Conservation (phyloP, 2,329 filamentous ascomycete species). For the Xylaria sp. region DNA sequence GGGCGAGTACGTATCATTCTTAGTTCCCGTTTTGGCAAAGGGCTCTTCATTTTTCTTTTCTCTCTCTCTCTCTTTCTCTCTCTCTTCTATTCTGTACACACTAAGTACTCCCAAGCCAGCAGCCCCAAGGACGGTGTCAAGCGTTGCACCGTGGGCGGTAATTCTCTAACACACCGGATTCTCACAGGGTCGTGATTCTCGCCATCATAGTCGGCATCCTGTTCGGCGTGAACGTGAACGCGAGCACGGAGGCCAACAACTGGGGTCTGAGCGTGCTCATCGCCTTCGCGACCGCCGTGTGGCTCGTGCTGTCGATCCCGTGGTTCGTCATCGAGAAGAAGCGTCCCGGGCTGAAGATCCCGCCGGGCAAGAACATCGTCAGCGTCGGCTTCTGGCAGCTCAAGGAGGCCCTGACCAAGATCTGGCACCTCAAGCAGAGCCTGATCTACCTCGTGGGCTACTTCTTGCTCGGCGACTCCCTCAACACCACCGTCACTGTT, state of each 20-base stretch:
- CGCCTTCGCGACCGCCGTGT: slow-evolving; percentile 71
- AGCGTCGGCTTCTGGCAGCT: slow-evolving; percentile 71
- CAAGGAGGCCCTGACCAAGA: slow-evolving; percentile 65
- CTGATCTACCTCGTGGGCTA: slow-evolving; percentile 73
- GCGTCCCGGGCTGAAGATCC: slow-evolving; percentile 64
- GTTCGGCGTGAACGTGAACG: slow-evolving; percentile 69
- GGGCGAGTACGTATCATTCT: slow-evolving; percentile 54
- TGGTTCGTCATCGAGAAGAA: slow-evolving; percentile 75
- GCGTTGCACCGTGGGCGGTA: not conserved
- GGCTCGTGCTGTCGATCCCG: slow-evolving; percentile 70
- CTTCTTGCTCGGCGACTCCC: slow-evolving; percentile 74
- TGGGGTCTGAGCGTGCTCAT: slow-evolving; percentile 73
- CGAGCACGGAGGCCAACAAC: slow-evolving; percentile 69
- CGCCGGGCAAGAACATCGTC: slow-evolving; percentile 57
- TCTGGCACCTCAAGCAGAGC: slow-evolving; percentile 73
- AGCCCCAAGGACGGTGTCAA: not conserved
- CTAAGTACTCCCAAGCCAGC: not conserved
- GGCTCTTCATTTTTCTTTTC: not conserved
- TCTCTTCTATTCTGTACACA: too few species aligned
- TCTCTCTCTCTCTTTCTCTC: too few species aligned
- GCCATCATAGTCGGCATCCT: slow-evolving; percentile 73
- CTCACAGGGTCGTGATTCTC: slow-evolving; percentile 62
- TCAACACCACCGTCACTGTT: slow-evolving; percentile 77
- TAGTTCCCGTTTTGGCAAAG: not conserved
- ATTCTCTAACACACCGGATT: not conserved